Conservation (phyloP, 805 yeast genomes). For the Hanseniaspora clermontiae region DNA sequence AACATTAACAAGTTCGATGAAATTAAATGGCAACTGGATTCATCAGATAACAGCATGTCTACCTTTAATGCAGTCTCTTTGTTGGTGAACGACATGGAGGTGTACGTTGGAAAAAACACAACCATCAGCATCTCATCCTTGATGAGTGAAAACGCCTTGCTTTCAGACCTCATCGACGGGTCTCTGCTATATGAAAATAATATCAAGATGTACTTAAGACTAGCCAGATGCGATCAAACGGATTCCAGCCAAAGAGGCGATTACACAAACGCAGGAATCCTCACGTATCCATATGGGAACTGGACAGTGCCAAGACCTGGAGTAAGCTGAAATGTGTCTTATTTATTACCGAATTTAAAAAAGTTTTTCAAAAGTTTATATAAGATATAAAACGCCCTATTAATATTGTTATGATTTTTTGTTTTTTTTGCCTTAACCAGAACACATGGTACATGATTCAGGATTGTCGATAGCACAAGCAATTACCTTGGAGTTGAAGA, state of each 20-base stretch:
- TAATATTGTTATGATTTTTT: not conserved
- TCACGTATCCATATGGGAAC: slow-evolving; percentile 49
- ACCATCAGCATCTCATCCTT: slow-evolving; percentile 34
- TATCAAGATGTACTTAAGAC: slow-evolving; percentile 38
- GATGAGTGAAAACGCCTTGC: slow-evolving; percentile 23
- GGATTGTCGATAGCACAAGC: slow-evolving; percentile 97
- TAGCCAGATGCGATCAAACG: slow-evolving; percentile 39
- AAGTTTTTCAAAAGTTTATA: not conserved
- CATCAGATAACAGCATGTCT: slow-evolving; percentile 21
- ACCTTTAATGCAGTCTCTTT: slow-evolving; percentile 40
- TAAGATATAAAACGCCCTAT: not conserved
- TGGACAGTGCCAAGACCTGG: slow-evolving; percentile 43
- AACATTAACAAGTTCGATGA: slow-evolving; percentile 6
- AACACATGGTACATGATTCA: slow-evolving; percentile 97
- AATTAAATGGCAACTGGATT: slow-evolving; percentile 24
- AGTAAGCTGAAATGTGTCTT: slow-evolving; percentile 19
- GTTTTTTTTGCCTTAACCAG: slow-evolving; percentile 46
- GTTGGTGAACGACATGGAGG: slow-evolving; percentile 66
- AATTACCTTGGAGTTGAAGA: slow-evolving; percentile 81
- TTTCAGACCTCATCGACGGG: slow-evolving; percentile 25
- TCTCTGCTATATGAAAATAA: slow-evolving; percentile 25
- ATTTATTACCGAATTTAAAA: not conserved
- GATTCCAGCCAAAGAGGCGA: slow-evolving; percentile 39
- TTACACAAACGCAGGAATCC: slow-evolving; percentile 49
- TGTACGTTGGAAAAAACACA: slow-evolving; percentile 44